A percentile compares a stretch with the other conserved stretches of the same genome.
phyloP scores from a whole-genome alignment of 805 yeast genomes.

The Sugiyamaella boreocaroliniensis region DNA sequence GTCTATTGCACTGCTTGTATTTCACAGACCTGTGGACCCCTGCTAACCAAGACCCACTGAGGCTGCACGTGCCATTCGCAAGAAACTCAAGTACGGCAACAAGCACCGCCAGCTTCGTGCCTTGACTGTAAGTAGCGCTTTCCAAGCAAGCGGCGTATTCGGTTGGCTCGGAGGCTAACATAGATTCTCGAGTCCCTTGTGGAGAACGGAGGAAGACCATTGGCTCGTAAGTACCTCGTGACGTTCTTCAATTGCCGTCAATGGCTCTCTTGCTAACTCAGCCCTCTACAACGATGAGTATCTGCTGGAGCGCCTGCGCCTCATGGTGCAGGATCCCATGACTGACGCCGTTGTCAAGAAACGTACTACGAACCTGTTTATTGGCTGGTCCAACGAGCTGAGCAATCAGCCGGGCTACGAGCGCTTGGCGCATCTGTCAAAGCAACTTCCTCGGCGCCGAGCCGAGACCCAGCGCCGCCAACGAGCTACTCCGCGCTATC shows the following conservation, averaged over 20 bases:
- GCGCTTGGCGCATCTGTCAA: slow-evolving; percentile 43
- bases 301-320: slow-evolving; percentile 55
- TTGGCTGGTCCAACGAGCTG: slow-evolving; percentile 63
- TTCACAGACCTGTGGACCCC: no score
- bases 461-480: slow-evolving; percentile 9
- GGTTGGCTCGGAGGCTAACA: neutral
- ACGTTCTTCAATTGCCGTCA: neutral
- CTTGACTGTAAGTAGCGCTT: slow-evolving; percentile 36
- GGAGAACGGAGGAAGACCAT: slow-evolving; percentile 43
- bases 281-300: slow-evolving; percentile 60
- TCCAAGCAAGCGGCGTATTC: neutral
- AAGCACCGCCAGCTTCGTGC: slow-evolving; percentile 60
- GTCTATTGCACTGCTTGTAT: slow-evolving; percentile 6
- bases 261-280: neutral
- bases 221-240: slow-evolving; percentile 19
- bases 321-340: slow-evolving; percentile 39
- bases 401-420: slow-evolving; percentile 43
- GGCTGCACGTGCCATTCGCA: slow-evolving; percentile 86
- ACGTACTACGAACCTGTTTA: slow-evolving; percentile 45
- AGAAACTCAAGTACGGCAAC: slow-evolving; percentile 81
- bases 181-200: slow-evolving; percentile 50
- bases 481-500: slow-evolving; percentile 18
- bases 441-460: slow-evolving; percentile 36
- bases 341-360: slow-evolving; percentile 41
- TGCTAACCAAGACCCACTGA: slow-evolving; percentile 46